Evolutionary conservation across 1,284 basidiomycete species (phyloP).

Genomic region (Grifola frondosa): DNA sequence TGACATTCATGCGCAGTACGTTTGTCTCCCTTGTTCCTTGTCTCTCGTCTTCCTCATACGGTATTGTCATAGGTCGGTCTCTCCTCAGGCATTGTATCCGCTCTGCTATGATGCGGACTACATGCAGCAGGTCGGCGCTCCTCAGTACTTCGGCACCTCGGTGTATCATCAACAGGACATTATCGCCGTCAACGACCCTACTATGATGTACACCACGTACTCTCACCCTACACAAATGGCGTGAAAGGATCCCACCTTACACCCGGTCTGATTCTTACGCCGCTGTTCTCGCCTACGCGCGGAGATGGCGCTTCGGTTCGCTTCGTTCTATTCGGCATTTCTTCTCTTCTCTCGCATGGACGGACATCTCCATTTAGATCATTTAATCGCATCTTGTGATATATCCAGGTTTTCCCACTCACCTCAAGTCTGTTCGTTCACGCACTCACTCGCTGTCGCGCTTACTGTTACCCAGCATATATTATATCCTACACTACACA

Average conservation of each 20-base stretch:
- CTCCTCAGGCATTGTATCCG: not conserved
- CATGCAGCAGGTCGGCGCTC: too few species aligned
- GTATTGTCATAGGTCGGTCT: not conserved
- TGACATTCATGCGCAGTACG: slow-evolving; percentile 15
- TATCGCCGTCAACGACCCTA: slow-evolving; percentile 5
- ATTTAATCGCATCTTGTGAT: not conserved
- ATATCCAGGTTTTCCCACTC: not conserved
- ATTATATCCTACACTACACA: slow-evolving; percentile 5
- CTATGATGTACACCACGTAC: slow-evolving; percentile 15
- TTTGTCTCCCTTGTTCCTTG: not conserved
- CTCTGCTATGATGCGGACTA: slow-evolving; percentile 16
- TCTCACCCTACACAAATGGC: slow-evolving; percentile 13
- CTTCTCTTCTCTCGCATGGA: not conserved
- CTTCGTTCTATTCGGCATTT: not conserved
- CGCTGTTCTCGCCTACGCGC: slow-evolving; percentile 5
- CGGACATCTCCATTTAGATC: not conserved
- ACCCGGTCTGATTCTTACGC: not conserved
- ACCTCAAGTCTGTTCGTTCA: not conserved
- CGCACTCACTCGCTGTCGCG: slow-evolving; percentile 9
- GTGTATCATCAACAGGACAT: too few species aligned
- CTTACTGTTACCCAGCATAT: slow-evolving; percentile 4
- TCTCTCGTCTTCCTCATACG: not conserved
- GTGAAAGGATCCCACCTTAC: slow-evolving; percentile 1
- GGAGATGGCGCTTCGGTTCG: not conserved
- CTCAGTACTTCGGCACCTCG: too few species aligned